Percentiles rank a stretch among this genome's conserved stretches.
phyloP scores from a whole-genome alignment of 2,329 filamentous ascomycete genomes.

The Calonectria naviculata region DNA sequence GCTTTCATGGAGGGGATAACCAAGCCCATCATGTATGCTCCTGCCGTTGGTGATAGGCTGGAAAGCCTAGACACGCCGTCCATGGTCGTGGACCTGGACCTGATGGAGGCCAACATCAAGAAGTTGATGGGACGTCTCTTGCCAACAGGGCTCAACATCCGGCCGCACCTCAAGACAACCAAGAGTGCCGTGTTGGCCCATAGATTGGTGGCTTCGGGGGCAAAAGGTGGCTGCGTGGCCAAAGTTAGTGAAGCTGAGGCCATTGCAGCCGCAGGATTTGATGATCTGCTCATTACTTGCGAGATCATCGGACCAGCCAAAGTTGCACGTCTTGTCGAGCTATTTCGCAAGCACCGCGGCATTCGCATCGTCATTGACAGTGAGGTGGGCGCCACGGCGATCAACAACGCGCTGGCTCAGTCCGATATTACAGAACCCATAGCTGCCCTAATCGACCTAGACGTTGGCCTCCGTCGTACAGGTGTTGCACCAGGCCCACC shows the following conservation, averaged over 20 bases:
- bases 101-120: constrained; percentile 62
- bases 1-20: background rate
- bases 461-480: constrained; percentile 29
- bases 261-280: constrained; percentile 26
- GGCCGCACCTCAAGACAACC: constrained; percentile 32
- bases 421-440: constrained; percentile 16
- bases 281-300: constrained; percentile 33
- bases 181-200: constrained; percentile 24
- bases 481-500: background rate
- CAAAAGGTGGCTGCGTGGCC: constrained; percentile 29
- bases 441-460: constrained; percentile 25
- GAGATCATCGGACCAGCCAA: constrained; percentile 28
- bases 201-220: constrained; percentile 29
- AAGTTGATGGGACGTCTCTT: constrained; percentile 58
- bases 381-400: constrained; percentile 15
- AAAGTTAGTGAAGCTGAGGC: constrained; percentile 32
- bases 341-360: constrained; percentile 15
- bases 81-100: constrained; percentile 64
- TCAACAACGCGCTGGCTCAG: constrained; percentile 16
- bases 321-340: constrained; percentile 22
- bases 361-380: constrained; percentile 30
- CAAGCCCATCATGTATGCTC: background rate
- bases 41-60: constrained; percentile 6
- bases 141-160: constrained; percentile 51
- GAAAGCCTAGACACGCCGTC: constrained; percentile 62